These are phyloP conservation scores for Tolypocladium cylindrosporum DNA, from an alignment of 2,329 filamentous ascomycete genomes.

Conservation along the genomic window DNA sequence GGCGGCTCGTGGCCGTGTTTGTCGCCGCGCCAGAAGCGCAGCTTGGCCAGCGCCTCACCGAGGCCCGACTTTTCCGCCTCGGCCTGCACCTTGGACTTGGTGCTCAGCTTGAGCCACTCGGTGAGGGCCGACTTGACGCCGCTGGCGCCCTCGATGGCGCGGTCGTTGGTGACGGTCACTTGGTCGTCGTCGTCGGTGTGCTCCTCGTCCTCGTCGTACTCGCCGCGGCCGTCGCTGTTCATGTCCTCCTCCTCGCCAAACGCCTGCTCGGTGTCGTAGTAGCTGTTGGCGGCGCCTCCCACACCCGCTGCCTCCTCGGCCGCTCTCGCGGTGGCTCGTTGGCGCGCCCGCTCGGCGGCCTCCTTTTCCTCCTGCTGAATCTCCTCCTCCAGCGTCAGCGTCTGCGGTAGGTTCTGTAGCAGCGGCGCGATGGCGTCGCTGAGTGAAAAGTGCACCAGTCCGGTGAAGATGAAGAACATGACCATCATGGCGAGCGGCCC, in stretches of 20 bases:
- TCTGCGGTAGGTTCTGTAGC: slow-evolving; percentile 69
- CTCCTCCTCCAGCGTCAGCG: slow-evolving; percentile 48
- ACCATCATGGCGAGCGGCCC: slow-evolving; percentile 70
- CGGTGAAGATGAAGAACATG: slow-evolving; percentile 62
- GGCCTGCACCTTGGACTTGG: slow-evolving; percentile 19
- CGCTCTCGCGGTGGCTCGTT: slow-evolving; percentile 11
- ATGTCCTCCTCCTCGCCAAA: slow-evolving; percentile 22
- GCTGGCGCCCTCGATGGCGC: slow-evolving; percentile 28
- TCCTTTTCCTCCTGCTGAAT: slow-evolving; percentile 34
- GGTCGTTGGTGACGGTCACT: slow-evolving; percentile 11
- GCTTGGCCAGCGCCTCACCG: slow-evolving; percentile 13
- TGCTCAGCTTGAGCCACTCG: slow-evolving; percentile 26
- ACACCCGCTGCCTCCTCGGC: slow-evolving; percentile 6
- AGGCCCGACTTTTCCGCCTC: slow-evolving; percentile 16
- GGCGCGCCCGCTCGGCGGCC: slow-evolving; percentile 23
- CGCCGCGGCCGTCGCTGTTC: slow-evolving; percentile 16
- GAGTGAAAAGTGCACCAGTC: slow-evolving; percentile 66
- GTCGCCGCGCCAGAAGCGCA: slow-evolving; percentile 15
- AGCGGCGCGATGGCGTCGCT: slow-evolving; percentile 66
- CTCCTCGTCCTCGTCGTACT: slow-evolving; percentile 19
- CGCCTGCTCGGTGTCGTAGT: slow-evolving; percentile 22
- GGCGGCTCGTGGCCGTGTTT: slow-evolving; percentile 19
- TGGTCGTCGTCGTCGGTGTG: slow-evolving; percentile 12
- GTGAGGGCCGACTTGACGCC: slow-evolving; percentile 20
- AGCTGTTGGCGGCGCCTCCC: slow-evolving; percentile 20